Evolutionary conservation across 192 early-diverging fungal genomes (phyloP).

Genomic region (Thoreauomyces humboldtii): DNA sequence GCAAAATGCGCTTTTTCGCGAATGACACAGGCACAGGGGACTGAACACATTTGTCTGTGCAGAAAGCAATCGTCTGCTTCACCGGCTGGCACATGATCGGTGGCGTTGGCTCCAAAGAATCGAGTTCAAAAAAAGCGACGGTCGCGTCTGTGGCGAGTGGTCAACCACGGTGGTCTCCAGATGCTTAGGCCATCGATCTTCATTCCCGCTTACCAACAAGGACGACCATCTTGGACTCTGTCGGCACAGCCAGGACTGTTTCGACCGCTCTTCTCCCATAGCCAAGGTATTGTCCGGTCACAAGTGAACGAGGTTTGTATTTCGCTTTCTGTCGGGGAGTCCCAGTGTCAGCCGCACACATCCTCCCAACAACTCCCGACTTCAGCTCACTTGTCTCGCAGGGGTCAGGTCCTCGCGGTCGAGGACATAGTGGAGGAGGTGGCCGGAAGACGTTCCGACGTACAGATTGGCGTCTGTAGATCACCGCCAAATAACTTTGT

Average conservation of each 20-base stretch:
- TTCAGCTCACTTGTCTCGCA: too few species aligned
- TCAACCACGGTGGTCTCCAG: not conserved
- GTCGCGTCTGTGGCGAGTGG: slow-evolving; percentile 52
- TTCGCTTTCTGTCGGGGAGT: too few species aligned
- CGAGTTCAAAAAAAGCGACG: slow-evolving; percentile 60
- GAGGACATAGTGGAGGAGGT: slow-evolving; percentile 64
- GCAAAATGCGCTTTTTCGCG: slow-evolving; percentile 40
- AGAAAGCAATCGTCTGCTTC: slow-evolving; percentile 33
- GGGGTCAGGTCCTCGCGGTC: slow-evolving; percentile 11
- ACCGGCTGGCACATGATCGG: slow-evolving; percentile 23
- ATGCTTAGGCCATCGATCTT: too few species aligned
- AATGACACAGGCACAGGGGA: slow-evolving; percentile 43
- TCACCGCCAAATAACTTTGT: not conserved
- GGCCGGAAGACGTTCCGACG: slow-evolving; percentile 73
- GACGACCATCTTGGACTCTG: slow-evolving; percentile 62
- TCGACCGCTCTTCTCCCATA: slow-evolving; percentile 33
- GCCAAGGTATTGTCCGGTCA: too few species aligned
- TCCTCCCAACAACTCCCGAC: too few species aligned
- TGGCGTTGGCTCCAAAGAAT: slow-evolving; percentile 31
- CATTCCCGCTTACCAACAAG: slow-evolving; percentile 54
- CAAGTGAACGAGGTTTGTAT: too few species aligned
- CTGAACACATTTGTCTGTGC: slow-evolving; percentile 35
- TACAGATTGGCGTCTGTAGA: slow-evolving; percentile 67
- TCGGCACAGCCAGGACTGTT: slow-evolving; percentile 58
- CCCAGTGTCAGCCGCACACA: too few species aligned